Base-by-base conservation (phyloP, 2,329 filamentous ascomycete genomes). In the Xylariales sp. region DNA sequence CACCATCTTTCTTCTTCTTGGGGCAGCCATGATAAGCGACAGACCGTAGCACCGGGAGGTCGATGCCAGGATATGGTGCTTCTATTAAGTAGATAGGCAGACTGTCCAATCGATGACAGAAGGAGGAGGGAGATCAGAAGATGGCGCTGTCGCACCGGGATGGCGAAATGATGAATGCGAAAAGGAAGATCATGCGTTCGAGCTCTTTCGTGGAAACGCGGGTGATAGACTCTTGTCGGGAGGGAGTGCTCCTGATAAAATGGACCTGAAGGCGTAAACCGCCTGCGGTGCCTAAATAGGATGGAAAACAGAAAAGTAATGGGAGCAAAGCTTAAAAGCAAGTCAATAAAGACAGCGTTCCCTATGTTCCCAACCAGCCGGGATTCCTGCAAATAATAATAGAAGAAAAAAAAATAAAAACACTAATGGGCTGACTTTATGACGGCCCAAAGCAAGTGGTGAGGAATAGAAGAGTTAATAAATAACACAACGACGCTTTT, bases 1-100 rank as follows among this genome's bases (percentile, higher is more conserved):
- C 60, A 84, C 75, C 52, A 78, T 61, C 63, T 80, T 82, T 65
- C 75, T 81, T 61, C 79, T 76, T 56, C 77, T 74, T 39, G 66
- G 60, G 29, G 59, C 61, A 56, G 66, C 67, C 72, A 76, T 77
- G 37, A 49, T 46, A 33, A 39, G 40, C 31, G 43, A n/a, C n/a
- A n/a, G n/a, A n/a, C n/a, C n/a, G n/a, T n/a, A n/a, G n/a, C n/a
- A n/a, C n/a, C n/a, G n/a, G n/a, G n/a, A n/a, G n/a, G n/a, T n/a
- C n/a, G n/a, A n/a, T n/a, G n/a, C n/a, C n/a, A n/a, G n/a, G n/a
- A n/a, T n/a, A n/a, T n/a, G n/a, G n/a, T n/a, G n/a, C n/a, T n/a
- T n/a, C n/a, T n/a, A n/a, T n/a, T n/a, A n/a, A n/a, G n/a, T n/a
- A n/a, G n/a, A n/a, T n/a, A n/a, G n/a, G n/a, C n/a, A n/a, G n/a